phyloP scores from a whole-genome alignment of 2,329 filamentous ascomycete species.

The Lecanicillium sp. region DNA sequence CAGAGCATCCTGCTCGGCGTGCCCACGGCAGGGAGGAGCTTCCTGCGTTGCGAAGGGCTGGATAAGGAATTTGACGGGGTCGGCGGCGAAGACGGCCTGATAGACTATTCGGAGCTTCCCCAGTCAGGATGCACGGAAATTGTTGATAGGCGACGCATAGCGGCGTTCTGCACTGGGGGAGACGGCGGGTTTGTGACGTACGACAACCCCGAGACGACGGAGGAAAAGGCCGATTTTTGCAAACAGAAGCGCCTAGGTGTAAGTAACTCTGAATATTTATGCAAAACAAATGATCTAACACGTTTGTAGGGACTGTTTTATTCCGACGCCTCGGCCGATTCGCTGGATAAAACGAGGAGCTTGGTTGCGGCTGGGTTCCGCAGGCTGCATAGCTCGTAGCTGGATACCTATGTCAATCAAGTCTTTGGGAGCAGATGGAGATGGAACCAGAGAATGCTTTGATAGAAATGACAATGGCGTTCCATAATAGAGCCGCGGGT shows the following conservation, averaged over 20 bases:
- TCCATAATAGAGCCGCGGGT: no score
- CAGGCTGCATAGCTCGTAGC: conserved; percentile 43
- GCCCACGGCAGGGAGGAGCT: conserved; percentile 68
- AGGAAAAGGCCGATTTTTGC: conserved; percentile 66
- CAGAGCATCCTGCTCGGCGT: conserved; percentile 69
- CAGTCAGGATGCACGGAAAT: conserved; percentile 52
- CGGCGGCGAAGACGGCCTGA: conserved; percentile 58
- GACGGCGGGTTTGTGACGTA: conserved; percentile 75
- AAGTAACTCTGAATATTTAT: conserved; percentile 19
- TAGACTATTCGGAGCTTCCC: conserved; percentile 67
- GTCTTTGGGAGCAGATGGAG: no score
- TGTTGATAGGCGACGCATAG: conserved; percentile 58
- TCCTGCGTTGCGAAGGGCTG: conserved; percentile 55
- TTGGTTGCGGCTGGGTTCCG: conserved; percentile 51
- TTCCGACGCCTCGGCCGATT: conserved; percentile 70
- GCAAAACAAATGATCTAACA: conserved; percentile 8
- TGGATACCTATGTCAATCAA: no score
- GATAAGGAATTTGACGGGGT: conserved; percentile 51
- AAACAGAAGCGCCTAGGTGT: conserved; percentile 61
- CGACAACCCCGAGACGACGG: conserved; percentile 69
- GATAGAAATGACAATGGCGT: no score
- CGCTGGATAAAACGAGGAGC: conserved; percentile 46
- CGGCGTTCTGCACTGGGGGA: conserved; percentile 63
- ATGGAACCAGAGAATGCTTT: no score
- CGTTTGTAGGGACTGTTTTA: conserved; percentile 62